These are phyloP conservation scores for Datura wrightii DNA, from an alignment of 257 asterid genomes.

Conservation along the genomic window DNA sequence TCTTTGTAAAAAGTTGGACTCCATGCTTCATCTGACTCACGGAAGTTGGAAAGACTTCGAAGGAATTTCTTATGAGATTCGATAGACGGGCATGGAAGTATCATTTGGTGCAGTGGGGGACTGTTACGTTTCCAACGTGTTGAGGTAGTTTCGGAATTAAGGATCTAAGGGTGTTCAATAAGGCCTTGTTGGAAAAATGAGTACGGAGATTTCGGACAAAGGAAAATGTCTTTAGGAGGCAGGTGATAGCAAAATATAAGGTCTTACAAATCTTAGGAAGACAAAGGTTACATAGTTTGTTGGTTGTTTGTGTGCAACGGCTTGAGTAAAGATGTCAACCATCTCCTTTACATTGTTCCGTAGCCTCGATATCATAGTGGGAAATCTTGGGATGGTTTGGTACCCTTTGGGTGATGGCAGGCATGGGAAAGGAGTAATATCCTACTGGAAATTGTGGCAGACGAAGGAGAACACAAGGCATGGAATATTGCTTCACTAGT, in stretches of 20 bases:
- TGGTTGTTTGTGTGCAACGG: background rate
- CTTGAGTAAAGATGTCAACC: background rate
- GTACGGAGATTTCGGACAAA: background rate
- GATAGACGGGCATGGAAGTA: background rate
- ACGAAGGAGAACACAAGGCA: background rate
- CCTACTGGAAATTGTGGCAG: background rate
- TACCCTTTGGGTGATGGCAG: background rate
- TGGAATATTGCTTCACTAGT: background rate
- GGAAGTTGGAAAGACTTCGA: background rate
- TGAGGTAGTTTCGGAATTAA: background rate
- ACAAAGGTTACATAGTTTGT: background rate
- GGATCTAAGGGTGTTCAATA: background rate
- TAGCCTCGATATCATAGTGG: background rate
- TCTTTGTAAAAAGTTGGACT: background rate
- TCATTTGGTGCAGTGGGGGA: background rate
- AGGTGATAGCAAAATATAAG: background rate
- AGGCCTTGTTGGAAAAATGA: background rate
- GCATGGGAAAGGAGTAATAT: background rate
- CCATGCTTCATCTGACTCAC: background rate
- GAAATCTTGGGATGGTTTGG: background rate
- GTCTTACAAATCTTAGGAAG: background rate
- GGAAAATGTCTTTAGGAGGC: background rate
- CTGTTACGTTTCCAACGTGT: background rate
- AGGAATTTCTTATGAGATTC: background rate
- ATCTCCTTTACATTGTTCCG: background rate